Evolutionary conservation across 78 protist genomes (phyloP).

Genomic region (Diacronema lutheri): DNA sequence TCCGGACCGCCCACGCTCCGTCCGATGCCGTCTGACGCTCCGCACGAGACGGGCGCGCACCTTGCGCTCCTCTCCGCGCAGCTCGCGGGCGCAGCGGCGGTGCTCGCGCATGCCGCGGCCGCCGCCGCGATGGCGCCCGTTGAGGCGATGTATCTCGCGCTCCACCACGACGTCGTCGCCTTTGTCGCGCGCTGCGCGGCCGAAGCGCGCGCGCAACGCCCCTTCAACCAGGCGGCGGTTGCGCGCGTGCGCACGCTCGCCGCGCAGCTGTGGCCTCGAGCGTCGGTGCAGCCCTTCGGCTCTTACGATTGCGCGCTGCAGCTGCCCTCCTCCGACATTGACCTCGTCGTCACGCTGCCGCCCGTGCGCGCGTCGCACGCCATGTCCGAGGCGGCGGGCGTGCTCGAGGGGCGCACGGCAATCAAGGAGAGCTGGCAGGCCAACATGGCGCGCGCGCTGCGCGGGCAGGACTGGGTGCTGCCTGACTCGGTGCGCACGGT

Average conservation of each 20-base stretch:
- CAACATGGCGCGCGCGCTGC: background rate
- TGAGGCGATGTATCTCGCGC: too few species aligned
- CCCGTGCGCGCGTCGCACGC: slow-evolving; percentile 1
- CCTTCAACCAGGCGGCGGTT: background rate
- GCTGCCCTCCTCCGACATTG: background rate
- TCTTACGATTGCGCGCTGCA: background rate
- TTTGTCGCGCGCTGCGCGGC: too few species aligned
- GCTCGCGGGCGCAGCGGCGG: too few species aligned
- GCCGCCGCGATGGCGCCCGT: too few species aligned
- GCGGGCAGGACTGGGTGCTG: background rate
- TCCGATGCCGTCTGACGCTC: too few species aligned
- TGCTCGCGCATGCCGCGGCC: too few species aligned
- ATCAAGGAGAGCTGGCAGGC: background rate
- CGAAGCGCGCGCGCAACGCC: too few species aligned
- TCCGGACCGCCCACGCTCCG: too few species aligned
- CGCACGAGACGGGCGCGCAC: too few species aligned
- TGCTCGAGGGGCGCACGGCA: slow-evolving; percentile 6
- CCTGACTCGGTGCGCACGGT: slow-evolving; percentile 7
- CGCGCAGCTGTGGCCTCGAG: slow-evolving; percentile 27
- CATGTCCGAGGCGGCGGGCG: background rate
- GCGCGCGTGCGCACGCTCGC: background rate
- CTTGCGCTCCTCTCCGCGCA: too few species aligned
- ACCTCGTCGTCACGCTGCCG: slow-evolving; percentile 8
- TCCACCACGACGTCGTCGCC: too few species aligned
- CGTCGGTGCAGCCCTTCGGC: slow-evolving; percentile 14